phyloP scores from a whole-genome alignment of 257 asterid genomes.

The Jaltomata sinuosa region DNA sequence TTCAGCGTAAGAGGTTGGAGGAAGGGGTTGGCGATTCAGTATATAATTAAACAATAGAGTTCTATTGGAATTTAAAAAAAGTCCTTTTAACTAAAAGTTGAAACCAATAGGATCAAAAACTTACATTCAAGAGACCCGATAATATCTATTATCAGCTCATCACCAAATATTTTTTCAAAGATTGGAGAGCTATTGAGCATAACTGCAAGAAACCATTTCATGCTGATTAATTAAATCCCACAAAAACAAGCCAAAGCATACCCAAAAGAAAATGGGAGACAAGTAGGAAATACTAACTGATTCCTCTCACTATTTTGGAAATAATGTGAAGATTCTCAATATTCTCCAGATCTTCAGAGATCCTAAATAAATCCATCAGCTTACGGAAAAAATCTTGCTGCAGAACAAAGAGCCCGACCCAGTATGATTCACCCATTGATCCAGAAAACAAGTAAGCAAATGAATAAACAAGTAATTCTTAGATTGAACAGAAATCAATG shows the following conservation, averaged over 20 bases:
- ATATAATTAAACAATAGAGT: background rate
- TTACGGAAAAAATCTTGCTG: constrained; percentile 77
- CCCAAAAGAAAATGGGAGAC: background rate
- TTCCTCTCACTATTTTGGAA: constrained; percentile 81
- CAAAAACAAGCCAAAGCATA: background rate
- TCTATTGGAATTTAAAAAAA: background rate
- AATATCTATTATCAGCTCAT: constrained; percentile 83
- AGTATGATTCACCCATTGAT: background rate
- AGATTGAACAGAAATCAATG: background rate
- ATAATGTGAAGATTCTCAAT: constrained; percentile 74
- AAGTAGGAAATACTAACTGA: constrained; percentile 44
- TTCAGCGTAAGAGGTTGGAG: background rate
- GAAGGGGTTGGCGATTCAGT: background rate
- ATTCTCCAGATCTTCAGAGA: constrained; percentile 81
- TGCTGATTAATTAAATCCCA: background rate
- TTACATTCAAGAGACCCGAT: constrained; percentile 96
- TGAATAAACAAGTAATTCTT: background rate
- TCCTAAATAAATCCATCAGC: constrained; percentile 70
- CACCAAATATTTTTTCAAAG: constrained; percentile 88
- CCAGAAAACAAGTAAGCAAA: background rate
- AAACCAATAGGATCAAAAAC: constrained; percentile 8
- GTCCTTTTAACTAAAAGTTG: background rate
- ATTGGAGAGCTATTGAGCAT: constrained; percentile 71
- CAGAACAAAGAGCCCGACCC: constrained; percentile 10
- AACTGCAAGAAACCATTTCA: constrained; percentile 48